A percentile compares a stretch with the other conserved stretches of the same genome.
These are phyloP conservation scores for Nakazawaea molendinolei DNA, from an alignment of 805 yeast genomes.

Conservation along the genomic window DNA sequence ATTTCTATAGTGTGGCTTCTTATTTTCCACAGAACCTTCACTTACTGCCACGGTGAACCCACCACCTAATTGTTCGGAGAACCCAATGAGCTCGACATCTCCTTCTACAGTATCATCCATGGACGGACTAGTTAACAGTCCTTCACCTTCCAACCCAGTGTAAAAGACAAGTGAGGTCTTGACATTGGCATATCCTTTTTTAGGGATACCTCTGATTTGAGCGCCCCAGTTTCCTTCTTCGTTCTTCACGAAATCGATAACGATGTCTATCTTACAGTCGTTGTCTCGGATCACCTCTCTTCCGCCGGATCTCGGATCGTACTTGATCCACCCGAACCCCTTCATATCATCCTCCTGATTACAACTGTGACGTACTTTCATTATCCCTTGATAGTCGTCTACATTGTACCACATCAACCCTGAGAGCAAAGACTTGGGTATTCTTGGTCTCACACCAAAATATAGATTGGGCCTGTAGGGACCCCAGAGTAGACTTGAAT, in stretches of 20 bases:
- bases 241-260: conserved; percentile 71
- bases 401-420: conserved; percentile 88
- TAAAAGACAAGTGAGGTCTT: conserved; percentile 70
- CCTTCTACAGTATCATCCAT: conserved; percentile 24
- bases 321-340: conserved; percentile 79
- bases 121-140: conserved; percentile 31
- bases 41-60: conserved; percentile 54
- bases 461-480: conserved; percentile 86
- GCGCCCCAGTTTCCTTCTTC: conserved; percentile 74
- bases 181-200: conserved; percentile 37
- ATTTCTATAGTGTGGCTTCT: conserved; percentile 29
- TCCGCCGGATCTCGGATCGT: conserved; percentile 88
- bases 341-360: conserved; percentile 65
- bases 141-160: conserved; percentile 67
- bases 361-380: conserved; percentile 63
- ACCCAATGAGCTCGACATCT: conserved; percentile 39
- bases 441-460: conserved; percentile 76
- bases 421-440: conserved; percentile 66
- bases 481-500: conserved; percentile 74
- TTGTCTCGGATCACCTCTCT: conserved; percentile 65
- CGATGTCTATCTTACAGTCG: conserved; percentile 54
- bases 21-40: conserved; percentile 44
- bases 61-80: conserved; percentile 56
- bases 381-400: conserved; percentile 47
- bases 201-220: conserved; percentile 61